Evolutionary conservation across 495 filamentous ascomycete genomes (phyloP).

Genomic region (Podospora pseudoanserina): DNA sequence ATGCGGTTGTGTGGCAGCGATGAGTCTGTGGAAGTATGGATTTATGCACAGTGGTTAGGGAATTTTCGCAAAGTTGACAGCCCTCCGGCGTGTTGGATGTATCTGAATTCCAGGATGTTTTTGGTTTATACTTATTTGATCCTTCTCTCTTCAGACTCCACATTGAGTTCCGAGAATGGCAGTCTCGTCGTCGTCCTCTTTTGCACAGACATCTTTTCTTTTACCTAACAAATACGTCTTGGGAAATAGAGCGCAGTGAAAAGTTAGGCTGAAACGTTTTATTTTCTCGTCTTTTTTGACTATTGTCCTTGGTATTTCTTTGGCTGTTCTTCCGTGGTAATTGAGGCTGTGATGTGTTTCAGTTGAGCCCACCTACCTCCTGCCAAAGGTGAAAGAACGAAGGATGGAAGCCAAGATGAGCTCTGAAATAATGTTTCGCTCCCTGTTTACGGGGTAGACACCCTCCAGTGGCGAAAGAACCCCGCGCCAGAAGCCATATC

Average conservation of each 20-base stretch:
- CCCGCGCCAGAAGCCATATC: not conserved
- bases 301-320: not conserved
- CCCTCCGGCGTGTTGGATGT: too few relatives aligned
- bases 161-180: too few relatives aligned
- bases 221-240: not conserved
- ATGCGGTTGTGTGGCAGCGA: too few relatives aligned
- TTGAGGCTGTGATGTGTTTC: not conserved
- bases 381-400: not conserved
- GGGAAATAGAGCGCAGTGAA: not conserved
- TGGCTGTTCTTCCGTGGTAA: not conserved
- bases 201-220: not conserved
- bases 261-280: not conserved
- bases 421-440: not conserved
- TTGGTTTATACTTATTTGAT: too few relatives aligned
- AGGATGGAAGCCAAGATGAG: not conserved
- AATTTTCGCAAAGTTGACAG: too few relatives aligned
- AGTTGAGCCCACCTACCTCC: not conserved
- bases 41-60: too few relatives aligned
- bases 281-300: not conserved
- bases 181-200: too few relatives aligned
- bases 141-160: too few relatives aligned
- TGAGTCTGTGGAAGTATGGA: too few relatives aligned
- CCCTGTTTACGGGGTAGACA: too few relatives aligned
- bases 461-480: not conserved
- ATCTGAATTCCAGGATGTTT: too few relatives aligned